Conservation (phyloP, 129 eudicot genomes). For the Rutidosis leptorrhynchoides region DNA sequence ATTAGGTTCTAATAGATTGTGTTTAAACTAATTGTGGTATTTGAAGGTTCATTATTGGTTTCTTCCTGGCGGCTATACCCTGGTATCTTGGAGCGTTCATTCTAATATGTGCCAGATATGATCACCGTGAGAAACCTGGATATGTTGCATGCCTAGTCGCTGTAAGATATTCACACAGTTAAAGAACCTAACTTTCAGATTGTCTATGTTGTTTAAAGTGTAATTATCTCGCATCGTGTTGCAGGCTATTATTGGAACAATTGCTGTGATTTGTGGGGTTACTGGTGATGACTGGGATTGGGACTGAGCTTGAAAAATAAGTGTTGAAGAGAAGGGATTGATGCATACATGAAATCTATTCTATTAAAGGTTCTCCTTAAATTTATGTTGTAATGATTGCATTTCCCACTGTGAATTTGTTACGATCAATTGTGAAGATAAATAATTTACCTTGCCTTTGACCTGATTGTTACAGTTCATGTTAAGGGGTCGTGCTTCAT, state of each 20-base stretch:
- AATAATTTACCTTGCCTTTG: background rate
- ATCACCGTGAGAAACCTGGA: slow-evolving; percentile 91
- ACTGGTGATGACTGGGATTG: slow-evolving; percentile 47
- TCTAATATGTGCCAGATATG: slow-evolving; percentile 62
- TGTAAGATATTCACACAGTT: slow-evolving; percentile 45
- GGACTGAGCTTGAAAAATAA: slow-evolving; percentile 5
- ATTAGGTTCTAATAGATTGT: background rate
- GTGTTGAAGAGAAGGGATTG: slow-evolving; percentile 17
- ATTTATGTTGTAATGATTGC: background rate
- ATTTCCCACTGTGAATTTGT: background rate
- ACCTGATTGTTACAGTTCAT: slow-evolving; percentile 2
- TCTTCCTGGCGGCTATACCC: slow-evolving; percentile 77
- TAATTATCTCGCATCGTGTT: background rate
- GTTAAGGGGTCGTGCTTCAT: background rate
- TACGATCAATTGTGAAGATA: background rate
- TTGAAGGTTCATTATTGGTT: slow-evolving; percentile 84
- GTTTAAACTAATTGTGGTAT: background rate
- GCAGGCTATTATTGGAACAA: slow-evolving; percentile 65
- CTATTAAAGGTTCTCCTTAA: background rate
- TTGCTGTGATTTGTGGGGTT: slow-evolving; percentile 52
- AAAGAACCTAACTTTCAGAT: background rate
- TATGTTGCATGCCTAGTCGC: slow-evolving; percentile 79
- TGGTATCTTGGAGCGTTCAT: slow-evolving; percentile 81
- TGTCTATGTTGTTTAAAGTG: background rate
- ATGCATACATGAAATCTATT: slow-evolving; percentile 19